phyloP scores from a whole-genome alignment of 1,284 basidiomycete genomes.

The Vanrija sp. region DNA sequence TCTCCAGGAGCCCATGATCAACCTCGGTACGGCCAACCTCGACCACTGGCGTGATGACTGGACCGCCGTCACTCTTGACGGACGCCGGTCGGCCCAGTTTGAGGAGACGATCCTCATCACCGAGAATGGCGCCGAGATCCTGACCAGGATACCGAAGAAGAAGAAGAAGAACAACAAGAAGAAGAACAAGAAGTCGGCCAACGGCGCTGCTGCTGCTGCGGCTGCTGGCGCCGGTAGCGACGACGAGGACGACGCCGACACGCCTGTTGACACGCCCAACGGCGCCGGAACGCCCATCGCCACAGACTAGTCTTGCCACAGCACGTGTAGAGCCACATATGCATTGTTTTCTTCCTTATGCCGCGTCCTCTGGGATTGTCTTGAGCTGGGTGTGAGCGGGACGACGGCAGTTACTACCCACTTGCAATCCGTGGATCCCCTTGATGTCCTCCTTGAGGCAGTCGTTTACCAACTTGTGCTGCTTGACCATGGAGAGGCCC shows the following conservation, averaged over 20 bases:
- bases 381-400: conserved; percentile 29
- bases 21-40: conserved; percentile 60
- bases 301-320: conserved; percentile 6
- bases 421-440: conserved; percentile 92
- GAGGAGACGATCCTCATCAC: conserved; percentile 92
- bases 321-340: conserved; percentile 2
- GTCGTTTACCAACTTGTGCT: conserved; percentile 87
- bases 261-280: conserved; percentile 13
- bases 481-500: conserved; percentile 82
- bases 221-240: conserved; percentile 6
- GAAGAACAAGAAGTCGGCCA: conserved; percentile 26
- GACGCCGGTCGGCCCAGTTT: conserved; percentile 86
- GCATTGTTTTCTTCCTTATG: conserved; percentile 14
- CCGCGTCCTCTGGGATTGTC: conserved; percentile 35
- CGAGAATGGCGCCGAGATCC: conserved; percentile 81
- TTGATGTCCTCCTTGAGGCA: conserved; percentile 84
- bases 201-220: conserved; percentile 9
- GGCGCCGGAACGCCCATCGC: conserved; percentile 17
- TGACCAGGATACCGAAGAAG: conserved; percentile 58
- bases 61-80: conserved; percentile 88
- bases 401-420: conserved; percentile 45
- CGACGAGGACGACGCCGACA: conserved; percentile 2
- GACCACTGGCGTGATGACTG: conserved; percentile 59
- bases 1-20: conserved; percentile 72
- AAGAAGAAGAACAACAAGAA: conserved; percentile 43